Conservation (phyloP, 306 rosid species). For the Hippophae rhamnoides region DNA sequence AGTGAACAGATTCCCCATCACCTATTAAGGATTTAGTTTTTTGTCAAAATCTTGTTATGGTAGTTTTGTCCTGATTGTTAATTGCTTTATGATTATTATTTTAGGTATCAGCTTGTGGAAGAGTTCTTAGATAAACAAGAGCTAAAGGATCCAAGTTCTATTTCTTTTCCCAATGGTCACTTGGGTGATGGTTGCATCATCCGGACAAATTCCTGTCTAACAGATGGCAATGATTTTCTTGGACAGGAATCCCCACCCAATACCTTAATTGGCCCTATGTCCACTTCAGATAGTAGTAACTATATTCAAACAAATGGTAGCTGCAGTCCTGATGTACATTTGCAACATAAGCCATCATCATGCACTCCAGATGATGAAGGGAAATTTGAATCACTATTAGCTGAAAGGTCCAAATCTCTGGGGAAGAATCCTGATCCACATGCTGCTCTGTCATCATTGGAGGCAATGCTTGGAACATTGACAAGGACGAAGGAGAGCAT, state of each 20-base stretch:
- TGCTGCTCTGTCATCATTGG: slow-evolving; percentile 70
- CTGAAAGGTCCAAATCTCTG: slow-evolving; percentile 42
- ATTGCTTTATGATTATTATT: slow-evolving; percentile 11
- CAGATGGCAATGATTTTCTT: slow-evolving; percentile 55
- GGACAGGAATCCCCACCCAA: slow-evolving; percentile 56
- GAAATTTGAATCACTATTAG: slow-evolving; percentile 37
- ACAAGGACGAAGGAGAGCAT: slow-evolving; percentile 93
- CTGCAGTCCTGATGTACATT: slow-evolving; percentile 71
- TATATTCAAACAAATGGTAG: slow-evolving; percentile 58
- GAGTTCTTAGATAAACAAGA: slow-evolving; percentile 30
- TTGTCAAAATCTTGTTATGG: neutral
- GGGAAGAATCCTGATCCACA: slow-evolving; percentile 57
- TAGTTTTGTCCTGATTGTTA: slow-evolving; percentile 6
- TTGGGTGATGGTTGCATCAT: slow-evolving; percentile 30
- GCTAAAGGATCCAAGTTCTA: slow-evolving; percentile 37
- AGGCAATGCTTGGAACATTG: slow-evolving; percentile 68
- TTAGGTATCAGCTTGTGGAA: slow-evolving; percentile 39
- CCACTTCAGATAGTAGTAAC: slow-evolving; percentile 67
- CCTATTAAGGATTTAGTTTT: neutral
- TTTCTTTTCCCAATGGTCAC: slow-evolving; percentile 43
- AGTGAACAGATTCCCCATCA: neutral
- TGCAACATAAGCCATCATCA: slow-evolving; percentile 36
- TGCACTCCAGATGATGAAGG: slow-evolving; percentile 26
- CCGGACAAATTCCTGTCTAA: slow-evolving; percentile 48
- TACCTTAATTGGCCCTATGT: slow-evolving; percentile 42